Conservation (phyloP, 2,329 filamentous ascomycete species). For the Arthroderma uncinatum region DNA sequence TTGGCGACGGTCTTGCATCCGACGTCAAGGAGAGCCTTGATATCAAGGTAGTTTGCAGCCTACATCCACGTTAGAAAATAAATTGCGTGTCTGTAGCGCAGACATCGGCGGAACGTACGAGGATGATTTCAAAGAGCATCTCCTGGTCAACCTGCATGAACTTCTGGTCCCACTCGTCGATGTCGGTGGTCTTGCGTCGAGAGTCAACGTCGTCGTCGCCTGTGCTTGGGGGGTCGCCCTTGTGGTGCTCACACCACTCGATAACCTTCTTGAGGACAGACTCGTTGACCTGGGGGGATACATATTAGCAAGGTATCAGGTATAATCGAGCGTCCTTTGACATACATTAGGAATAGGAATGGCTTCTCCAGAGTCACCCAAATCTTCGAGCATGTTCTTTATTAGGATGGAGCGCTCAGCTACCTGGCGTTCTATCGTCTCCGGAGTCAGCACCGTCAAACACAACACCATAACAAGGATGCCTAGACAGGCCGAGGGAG, state of each 20-base stretch:
- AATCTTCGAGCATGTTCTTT: constrained; percentile 96
- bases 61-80: constrained; percentile 31
- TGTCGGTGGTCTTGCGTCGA: constrained; percentile 96
- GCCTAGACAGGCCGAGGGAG: too few relatives aligned
- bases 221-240: constrained; percentile 68
- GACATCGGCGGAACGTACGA: constrained; percentile 59
- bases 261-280: constrained; percentile 90
- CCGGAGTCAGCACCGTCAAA: constrained; percentile 28
- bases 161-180: constrained; percentile 99
- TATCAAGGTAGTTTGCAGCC: constrained; percentile 98
- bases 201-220: constrained; percentile 85
- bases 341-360: constrained; percentile 60
- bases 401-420: constrained; percentile 88
- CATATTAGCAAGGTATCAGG: not conserved
- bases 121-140: constrained; percentile 98
- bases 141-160: constrained; percentile 99
- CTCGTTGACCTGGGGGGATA: constrained; percentile 61
- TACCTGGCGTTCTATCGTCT: constrained; percentile 57
- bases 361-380: constrained; percentile 52
- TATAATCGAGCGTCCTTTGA: constrained; percentile 6
- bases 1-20: constrained; percentile 99
- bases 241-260: constrained; percentile 96
- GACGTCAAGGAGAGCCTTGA: constrained; percentile 94
- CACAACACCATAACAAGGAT: constrained; percentile 4
- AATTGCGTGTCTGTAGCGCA: too few relatives aligned